phyloP scores from a whole-genome alignment of 1,284 basidiomycete species.

The Hemileia vastatrix region DNA sequence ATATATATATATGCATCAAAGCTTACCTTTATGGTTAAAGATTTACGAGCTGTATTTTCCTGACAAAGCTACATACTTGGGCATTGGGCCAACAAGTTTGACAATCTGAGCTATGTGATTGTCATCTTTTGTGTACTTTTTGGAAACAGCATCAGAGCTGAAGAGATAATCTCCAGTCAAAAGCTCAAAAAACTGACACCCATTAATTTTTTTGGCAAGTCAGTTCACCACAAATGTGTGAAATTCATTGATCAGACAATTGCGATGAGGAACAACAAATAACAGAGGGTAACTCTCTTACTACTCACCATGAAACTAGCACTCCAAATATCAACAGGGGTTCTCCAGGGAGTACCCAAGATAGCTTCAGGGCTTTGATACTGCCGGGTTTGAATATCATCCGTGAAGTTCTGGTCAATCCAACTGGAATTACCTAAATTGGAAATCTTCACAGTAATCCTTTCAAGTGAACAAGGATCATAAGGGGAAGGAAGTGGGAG shows the following conservation, averaged over 20 bases:
- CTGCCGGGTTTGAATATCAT: constrained; percentile 93
- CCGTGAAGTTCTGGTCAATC: constrained; percentile 76
- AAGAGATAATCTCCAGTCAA: constrained; percentile 78
- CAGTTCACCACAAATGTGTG: too few species aligned
- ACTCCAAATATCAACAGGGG: constrained; percentile 92
- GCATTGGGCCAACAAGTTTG: constrained; percentile 83
- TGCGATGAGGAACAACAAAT: background rate
- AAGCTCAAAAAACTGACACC: constrained; percentile 61
- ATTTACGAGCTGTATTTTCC: constrained; percentile 93
- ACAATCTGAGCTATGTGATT: constrained; percentile 98
- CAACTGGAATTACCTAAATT: constrained; percentile 88
- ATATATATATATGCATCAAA: too few species aligned
- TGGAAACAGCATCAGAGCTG: constrained; percentile 68
- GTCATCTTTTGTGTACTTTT: constrained; percentile 90
- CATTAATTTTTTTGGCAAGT: too few species aligned
- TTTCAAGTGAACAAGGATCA: constrained; percentile 57
- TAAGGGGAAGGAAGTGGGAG: constrained; percentile 52
- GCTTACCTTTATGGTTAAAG: too few species aligned
- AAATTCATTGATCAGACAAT: background rate
- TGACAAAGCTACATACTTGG: constrained; percentile 69
- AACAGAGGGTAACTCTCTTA: background rate
- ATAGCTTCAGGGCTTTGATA: constrained; percentile 97
- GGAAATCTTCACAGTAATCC: constrained; percentile 97
- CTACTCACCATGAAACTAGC: constrained; percentile 72
- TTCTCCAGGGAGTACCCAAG: constrained; percentile 87